Evolutionary conservation across 805 yeast genomes (phyloP), one percentile per base, ranked within the genome.

Genomic region (Tetrapisispora phaffii): DNA sequence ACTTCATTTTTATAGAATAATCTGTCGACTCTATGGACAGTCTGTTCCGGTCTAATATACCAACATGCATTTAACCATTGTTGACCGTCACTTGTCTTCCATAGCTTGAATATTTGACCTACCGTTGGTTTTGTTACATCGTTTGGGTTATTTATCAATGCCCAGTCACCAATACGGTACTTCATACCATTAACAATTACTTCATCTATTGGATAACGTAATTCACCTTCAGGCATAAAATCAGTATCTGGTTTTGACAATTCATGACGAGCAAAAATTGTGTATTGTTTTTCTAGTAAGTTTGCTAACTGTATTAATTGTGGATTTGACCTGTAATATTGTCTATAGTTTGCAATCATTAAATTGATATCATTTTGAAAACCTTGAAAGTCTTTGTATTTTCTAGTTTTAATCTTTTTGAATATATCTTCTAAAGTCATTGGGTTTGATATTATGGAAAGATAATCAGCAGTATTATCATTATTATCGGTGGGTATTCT

Each of bases 1-100:
- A 93, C 97, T 68, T 93, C 98, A 61, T 93, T 88, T 54, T 82
- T 87, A 67, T 85, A 86, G 63, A 93, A 93, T 45, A 88, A 67
- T 58, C 96, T 73, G 66, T 93, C 97, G 37, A 74, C 82, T 55
- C 94, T 76, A 65, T 93, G 98, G 38, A 93, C 95, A 0, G 98
- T 93, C 72, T 94, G 97, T 63, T 93, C 97, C 1, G 98, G 96
- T 54, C 97, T 79, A 58, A 86, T 83, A 66, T 90, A 93, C 98
- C 97, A 93, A 70, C 97, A 93, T 34, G 86, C 95, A 61, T 93
- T 90, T 59, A 89, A 76, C 79, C 89, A 89, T 49, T 82, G 76
- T 56, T 81, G 80, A 45, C 89, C 94, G 51, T 88, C 94, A 17
- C 72, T 69, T 6, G 74, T 70, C n/a, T 78, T 73, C 98, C 98